These are phyloP conservation scores for Noccaea bulbosa DNA, from an alignment of 345 rosid species.

Conservation along the genomic window DNA sequence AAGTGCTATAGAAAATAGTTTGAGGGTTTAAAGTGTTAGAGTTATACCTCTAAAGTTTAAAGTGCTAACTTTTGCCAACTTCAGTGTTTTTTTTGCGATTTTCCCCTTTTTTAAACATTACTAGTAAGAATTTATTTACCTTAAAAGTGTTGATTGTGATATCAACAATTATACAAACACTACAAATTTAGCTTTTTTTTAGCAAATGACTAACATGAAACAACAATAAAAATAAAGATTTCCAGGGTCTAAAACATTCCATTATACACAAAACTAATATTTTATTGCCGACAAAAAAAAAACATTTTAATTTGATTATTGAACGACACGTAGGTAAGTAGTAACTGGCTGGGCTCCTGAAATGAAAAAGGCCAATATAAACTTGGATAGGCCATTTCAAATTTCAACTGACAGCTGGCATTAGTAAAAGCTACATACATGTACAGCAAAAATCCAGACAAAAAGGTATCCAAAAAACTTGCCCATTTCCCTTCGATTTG, in stretches of 20 bases:
- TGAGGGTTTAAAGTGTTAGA: no score
- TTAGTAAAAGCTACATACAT: background rate
- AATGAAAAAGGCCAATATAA: background rate
- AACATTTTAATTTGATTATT: background rate
- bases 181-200: background rate
- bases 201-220: background rate
- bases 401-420: slow-evolving; percentile 33
- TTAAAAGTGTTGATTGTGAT: background rate
- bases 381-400: background rate
- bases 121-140: background rate
- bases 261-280: slow-evolving; percentile 10
- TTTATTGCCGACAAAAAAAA: slow-evolving; percentile 22
- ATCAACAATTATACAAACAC: background rate
- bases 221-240: background rate
- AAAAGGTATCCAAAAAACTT: background rate
- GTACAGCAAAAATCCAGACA: background rate
- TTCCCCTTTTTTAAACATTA: no score
- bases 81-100: no score
- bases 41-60: no score
- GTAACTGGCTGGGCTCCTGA: background rate
- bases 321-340: background rate
- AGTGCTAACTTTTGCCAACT: no score
- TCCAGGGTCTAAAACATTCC: background rate
- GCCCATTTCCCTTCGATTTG: background rate
- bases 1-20: no score